A percentile compares a stretch with the other conserved stretches of the same genome.
phyloP scores from a whole-genome alignment of 352 stramenopile species.

The Blastocystis sp. region DNA sequence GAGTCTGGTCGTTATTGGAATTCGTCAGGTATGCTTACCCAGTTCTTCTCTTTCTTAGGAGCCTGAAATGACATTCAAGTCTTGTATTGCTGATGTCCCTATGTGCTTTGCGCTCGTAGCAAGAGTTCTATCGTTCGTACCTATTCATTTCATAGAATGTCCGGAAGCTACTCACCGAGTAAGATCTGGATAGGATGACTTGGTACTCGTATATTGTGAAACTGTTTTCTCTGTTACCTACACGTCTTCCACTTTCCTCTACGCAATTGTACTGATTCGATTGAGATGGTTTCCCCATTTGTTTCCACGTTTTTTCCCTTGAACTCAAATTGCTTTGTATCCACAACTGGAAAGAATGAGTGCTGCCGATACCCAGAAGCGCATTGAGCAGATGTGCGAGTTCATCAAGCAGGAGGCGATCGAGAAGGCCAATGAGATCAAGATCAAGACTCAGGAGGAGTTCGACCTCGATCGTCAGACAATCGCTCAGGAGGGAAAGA shows the following conservation, averaged over 20 bases:
- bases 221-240: neutral
- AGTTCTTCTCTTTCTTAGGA: neutral
- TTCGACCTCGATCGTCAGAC: conserved; percentile 98
- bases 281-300: neutral
- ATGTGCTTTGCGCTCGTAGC: neutral
- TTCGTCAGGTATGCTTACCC: neutral
- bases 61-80: neutral
- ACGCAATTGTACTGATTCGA: too few relatives aligned
- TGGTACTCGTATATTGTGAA: neutral
- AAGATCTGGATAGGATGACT: neutral
- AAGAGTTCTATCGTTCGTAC: too few relatives aligned
- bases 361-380: conserved; percentile 58
- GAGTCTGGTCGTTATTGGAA: neutral
- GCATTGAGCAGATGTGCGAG: conserved; percentile 91
- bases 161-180: neutral
- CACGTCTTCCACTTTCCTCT: too few relatives aligned
- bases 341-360: neutral
- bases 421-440: conserved; percentile 96
- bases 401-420: conserved; percentile 98
- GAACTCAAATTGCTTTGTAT: neutral
- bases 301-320: neutral
- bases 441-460: conserved; percentile 93
- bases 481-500: conserved; percentile 90
- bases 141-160: too few relatives aligned
- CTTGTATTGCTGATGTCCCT: neutral